A percentile compares a stretch with the other conserved stretches of the same genome.
Conservation (phyloP, 495 filamentous ascomycete species). For the Aspergillus diversus region DNA sequence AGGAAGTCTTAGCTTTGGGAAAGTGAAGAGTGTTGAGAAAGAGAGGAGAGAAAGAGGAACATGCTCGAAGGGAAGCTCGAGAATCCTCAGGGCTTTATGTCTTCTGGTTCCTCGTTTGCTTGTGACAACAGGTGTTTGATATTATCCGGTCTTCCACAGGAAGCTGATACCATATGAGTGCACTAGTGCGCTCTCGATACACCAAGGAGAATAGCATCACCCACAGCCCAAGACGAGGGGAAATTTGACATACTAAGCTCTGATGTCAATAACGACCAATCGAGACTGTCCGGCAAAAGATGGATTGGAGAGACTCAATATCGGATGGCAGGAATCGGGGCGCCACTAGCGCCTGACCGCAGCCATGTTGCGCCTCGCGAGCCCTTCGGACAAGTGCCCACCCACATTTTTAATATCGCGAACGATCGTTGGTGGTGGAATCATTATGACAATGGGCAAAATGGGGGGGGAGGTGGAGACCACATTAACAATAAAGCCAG, state of each 20-base stretch:
- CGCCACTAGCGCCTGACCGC: not conserved
- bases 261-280: not conserved
- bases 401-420: slow-evolving; percentile 1
- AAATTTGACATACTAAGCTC: not conserved
- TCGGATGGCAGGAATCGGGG: not conserved
- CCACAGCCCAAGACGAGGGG: not conserved
- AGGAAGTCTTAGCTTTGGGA: not conserved
- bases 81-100: not conserved
- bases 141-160: not conserved
- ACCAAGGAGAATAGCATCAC: not conserved
- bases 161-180: not conserved
- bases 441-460: not conserved
- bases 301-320: not conserved
- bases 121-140: not conserved
- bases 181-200: not conserved
- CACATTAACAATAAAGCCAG: slow-evolving; percentile 4
- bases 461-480: not conserved
- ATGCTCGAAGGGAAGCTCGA: not conserved
- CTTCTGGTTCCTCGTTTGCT: not conserved
- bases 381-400: not conserved
- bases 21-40: not conserved
- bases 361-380: not conserved
- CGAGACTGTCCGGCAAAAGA: not conserved
- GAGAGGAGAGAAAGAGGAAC: not conserved
- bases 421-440: not conserved